Percentiles rank a stretch among this genome's conserved stretches.
These are phyloP conservation scores for Antrodiella citrinella DNA, from an alignment of 768 basidiomycete genomes.

Conservation along the genomic window DNA sequence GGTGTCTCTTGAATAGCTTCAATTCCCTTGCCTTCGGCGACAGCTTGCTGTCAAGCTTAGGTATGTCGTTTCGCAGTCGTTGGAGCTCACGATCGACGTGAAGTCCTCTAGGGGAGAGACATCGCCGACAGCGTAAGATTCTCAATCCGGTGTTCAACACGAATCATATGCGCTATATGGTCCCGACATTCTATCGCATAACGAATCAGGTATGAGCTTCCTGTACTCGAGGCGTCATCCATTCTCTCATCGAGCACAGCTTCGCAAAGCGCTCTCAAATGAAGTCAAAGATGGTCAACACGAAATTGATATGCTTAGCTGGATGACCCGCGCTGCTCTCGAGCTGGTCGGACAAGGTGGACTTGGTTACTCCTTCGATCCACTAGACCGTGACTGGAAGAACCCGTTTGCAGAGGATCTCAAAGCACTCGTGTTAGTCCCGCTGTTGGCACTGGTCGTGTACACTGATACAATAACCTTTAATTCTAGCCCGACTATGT, in stretches of 20 bases:
- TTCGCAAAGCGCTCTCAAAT: neutral
- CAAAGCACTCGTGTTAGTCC: slow-evolving; percentile 11
- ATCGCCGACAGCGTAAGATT: slow-evolving; percentile 9
- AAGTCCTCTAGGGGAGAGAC: slow-evolving; percentile 4
- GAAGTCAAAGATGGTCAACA: neutral
- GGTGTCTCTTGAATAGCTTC: too few species aligned
- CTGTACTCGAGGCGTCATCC: neutral
- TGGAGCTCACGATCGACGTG: neutral
- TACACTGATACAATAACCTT: neutral
- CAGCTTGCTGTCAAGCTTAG: slow-evolving; percentile 6
- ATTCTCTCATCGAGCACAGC: neutral
- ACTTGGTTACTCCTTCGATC: slow-evolving; percentile 6
- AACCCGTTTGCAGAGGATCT: slow-evolving; percentile 13
- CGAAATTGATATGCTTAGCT: slow-evolving; percentile 5
- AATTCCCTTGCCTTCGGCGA: slow-evolving; percentile 1
- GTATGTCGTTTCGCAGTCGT: slow-evolving; percentile 1
- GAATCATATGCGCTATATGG: slow-evolving; percentile 14
- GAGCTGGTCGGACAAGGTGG: slow-evolving; percentile 6
- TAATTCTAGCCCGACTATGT: slow-evolving; percentile 5
- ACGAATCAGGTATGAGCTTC: slow-evolving; percentile 6
- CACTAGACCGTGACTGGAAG: slow-evolving; percentile 1
- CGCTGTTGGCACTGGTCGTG: neutral
- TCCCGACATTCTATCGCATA: slow-evolving; percentile 12
- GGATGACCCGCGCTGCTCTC: slow-evolving; percentile 4
- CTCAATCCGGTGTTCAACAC: slow-evolving; percentile 14